These are phyloP conservation scores for Rutstroemia sp. DNA, from an alignment of 2,329 filamentous ascomycete species.

Conservation along the genomic window DNA sequence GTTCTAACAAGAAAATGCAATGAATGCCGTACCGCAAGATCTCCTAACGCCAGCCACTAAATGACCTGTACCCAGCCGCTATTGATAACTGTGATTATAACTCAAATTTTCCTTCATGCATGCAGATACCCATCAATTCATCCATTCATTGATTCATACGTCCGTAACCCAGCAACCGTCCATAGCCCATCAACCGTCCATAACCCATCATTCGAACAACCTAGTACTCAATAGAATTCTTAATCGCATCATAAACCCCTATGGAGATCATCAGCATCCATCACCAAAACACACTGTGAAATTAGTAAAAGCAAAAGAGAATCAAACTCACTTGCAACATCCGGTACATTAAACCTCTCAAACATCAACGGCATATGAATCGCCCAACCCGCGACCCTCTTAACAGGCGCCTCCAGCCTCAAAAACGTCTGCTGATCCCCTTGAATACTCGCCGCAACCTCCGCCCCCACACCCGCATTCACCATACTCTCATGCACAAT, in stretches of 20 bases:
- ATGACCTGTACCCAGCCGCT: too few species aligned
- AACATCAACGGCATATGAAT: slow-evolving; percentile 60
- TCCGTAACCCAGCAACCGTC: too few species aligned
- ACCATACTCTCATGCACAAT: slow-evolving; percentile 72
- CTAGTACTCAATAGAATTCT: slow-evolving; percentile 27
- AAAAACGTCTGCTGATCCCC: slow-evolving; percentile 55
- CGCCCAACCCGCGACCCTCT: slow-evolving; percentile 62
- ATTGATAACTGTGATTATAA: too few species aligned
- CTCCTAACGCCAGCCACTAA: too few species aligned
- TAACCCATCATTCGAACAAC: neutral
- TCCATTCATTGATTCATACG: too few species aligned
- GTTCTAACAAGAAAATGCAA: too few species aligned
- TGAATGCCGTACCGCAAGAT: too few species aligned
- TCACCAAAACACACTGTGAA: neutral
- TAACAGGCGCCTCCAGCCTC: slow-evolving; percentile 61
- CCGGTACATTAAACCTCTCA: slow-evolving; percentile 60
- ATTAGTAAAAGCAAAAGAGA: neutral
- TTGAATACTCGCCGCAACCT: slow-evolving; percentile 65
- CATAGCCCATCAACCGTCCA: too few species aligned
- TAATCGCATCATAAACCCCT: slow-evolving; percentile 32
- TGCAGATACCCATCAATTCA: too few species aligned
- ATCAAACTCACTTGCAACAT: slow-evolving; percentile 55
- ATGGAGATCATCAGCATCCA: slow-evolving; percentile 11
- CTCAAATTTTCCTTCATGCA: too few species aligned
- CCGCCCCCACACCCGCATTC: slow-evolving; percentile 65